These are phyloP conservation scores for Protomyces macrosporus DNA, from an alignment of 1,139 yeast species.

Conservation along the genomic window DNA sequence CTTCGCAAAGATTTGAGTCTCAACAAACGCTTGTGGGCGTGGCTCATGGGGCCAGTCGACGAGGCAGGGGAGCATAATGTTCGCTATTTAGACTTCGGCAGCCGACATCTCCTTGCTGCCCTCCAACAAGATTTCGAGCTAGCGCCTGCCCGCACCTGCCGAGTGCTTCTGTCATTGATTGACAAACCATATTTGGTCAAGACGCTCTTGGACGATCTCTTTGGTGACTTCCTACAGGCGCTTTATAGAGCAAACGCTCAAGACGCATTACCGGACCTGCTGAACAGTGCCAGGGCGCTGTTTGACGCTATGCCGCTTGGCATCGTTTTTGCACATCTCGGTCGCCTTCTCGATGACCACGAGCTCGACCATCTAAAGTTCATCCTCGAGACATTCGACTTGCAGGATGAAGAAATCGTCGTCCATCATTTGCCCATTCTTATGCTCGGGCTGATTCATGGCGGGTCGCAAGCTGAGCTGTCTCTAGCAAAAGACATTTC, in stretches of 20 bases:
- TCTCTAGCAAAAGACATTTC: not conserved
- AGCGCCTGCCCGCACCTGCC: not conserved
- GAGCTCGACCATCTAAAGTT: not conserved
- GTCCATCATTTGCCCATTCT: not conserved
- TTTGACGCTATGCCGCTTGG: constrained; percentile 1
- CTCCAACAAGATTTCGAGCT: not conserved
- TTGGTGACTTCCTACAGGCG: not conserved
- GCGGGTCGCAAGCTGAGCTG: not conserved
- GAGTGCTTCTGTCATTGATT: constrained; percentile 1
- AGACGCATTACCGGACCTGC: not conserved
- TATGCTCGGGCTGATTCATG: not conserved
- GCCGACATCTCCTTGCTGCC: not conserved
- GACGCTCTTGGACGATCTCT: not conserved
- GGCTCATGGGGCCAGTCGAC: constrained; percentile 69
- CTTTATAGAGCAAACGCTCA: not conserved
- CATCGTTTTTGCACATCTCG: not conserved
- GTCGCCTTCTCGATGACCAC: not conserved
- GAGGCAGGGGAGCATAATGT: not conserved
- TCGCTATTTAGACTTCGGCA: not conserved
- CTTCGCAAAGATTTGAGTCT: constrained; percentile 85
- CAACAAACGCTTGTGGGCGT: constrained; percentile 85
- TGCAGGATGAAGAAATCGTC: not conserved
- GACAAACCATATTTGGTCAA: constrained; percentile 9
- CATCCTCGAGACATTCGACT: not conserved
- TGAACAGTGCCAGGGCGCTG: not conserved